Conservation (phyloP, 2,329 filamentous ascomycete genomes). For the Fusarium secorum region DNA sequence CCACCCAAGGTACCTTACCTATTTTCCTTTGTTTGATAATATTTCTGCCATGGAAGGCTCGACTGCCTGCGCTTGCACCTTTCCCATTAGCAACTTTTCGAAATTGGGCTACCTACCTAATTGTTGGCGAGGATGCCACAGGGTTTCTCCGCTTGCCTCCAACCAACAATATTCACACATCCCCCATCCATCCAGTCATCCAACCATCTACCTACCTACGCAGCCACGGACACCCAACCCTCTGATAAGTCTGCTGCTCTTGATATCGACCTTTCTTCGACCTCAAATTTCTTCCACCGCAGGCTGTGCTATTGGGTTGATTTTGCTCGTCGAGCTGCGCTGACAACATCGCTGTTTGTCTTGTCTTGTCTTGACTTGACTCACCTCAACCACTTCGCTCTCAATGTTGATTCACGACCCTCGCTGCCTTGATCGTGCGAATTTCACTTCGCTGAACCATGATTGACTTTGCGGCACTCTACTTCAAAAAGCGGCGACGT, state of each 20-base stretch:
- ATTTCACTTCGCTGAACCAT: conserved; percentile 31
- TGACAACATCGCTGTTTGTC: neutral
- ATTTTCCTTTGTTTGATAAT: neutral
- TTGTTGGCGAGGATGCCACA: conserved; percentile 4
- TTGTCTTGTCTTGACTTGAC: neutral
- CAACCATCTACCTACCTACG: neutral
- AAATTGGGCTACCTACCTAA: neutral
- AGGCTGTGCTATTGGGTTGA: neutral
- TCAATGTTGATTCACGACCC: conserved; percentile 6
- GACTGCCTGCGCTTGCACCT: neutral
- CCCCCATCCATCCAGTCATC: neutral
- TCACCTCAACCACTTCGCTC: neutral
- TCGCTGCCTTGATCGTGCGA: neutral
- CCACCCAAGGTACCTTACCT: neutral
- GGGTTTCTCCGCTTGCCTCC: conserved; percentile 25
- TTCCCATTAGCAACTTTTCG: neutral
- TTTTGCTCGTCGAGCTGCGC: neutral
- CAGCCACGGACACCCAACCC: neutral
- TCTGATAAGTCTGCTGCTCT: neutral
- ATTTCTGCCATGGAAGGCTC: neutral
- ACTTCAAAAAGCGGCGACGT: conserved; percentile 38
- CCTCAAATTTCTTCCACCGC: neutral
- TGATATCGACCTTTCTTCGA: neutral
- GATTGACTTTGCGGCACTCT: conserved; percentile 27
- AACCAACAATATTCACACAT: conserved; percentile 9